Evolutionary conservation across 2,329 filamentous ascomycete genomes (phyloP).

Genomic region (Cephalotrichum gorgonifer): DNA sequence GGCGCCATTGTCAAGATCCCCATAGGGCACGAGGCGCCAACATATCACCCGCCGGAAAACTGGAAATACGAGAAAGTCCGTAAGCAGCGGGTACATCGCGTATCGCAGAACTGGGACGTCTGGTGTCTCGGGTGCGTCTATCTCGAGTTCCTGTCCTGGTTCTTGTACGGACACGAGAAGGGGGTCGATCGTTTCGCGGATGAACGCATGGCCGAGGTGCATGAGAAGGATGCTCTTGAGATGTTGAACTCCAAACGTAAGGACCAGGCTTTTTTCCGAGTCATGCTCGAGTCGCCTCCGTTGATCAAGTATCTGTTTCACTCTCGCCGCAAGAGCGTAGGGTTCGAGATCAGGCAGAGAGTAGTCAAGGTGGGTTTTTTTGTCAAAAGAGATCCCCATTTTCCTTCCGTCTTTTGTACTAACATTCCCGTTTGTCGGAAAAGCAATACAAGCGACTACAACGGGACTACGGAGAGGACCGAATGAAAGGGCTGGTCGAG

Average conservation of each 20-base stretch:
- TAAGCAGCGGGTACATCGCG: background rate
- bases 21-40: background rate
- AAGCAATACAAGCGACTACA: background rate
- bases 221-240: background rate
- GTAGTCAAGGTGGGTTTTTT: background rate
- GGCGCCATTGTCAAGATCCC: background rate
- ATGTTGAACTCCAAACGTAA: background rate
- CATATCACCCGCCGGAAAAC: background rate
- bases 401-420: background rate
- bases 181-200: background rate
- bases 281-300: background rate
- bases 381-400: background rate
- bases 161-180: background rate
- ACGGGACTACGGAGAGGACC: background rate
- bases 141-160: slow-evolving; percentile 1
- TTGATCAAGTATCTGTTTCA: background rate
- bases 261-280: background rate
- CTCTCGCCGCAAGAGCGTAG: background rate
- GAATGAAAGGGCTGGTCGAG: background rate
- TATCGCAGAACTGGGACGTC: background rate
- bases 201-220: background rate
- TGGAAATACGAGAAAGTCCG: background rate
- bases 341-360: background rate
- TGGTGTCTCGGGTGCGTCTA: background rate
- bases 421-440: background rate